phyloP scores from a whole-genome alignment of 352 stramenopile genomes.

The Nothophytophthora sp. region DNA sequence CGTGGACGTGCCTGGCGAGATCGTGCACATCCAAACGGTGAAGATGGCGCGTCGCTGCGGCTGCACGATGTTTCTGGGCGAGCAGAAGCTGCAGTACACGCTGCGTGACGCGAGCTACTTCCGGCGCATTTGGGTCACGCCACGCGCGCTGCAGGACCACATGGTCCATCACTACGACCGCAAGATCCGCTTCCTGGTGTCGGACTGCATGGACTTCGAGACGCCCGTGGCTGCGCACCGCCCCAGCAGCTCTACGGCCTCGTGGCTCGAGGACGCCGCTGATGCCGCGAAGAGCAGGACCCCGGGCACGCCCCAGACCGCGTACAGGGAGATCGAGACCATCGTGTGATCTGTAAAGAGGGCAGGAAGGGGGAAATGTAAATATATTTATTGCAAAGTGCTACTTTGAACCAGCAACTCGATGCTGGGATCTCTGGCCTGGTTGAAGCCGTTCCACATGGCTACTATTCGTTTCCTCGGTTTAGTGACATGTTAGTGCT shows the following conservation, averaged over 20 bases:
- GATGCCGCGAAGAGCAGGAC: constrained; percentile 9
- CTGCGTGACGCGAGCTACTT: constrained; percentile 69
- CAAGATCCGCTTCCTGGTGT: constrained; percentile 58
- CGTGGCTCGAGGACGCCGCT: constrained; percentile 30
- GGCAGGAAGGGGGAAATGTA: neutral
- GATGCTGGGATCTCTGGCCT: no score
- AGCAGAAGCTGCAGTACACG: constrained; percentile 75
- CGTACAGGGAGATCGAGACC: constrained; percentile 38
- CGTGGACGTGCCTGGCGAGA: constrained; percentile 69
- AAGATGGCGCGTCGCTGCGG: constrained; percentile 55
- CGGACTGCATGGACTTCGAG: constrained; percentile 58
- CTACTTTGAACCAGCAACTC: no score
- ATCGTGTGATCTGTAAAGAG: constrained; percentile 28
- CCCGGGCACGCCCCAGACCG: constrained; percentile 14
- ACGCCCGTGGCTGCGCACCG: constrained; percentile 28
- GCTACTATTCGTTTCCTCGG: no score
- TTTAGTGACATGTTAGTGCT: no score
- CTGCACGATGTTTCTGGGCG: constrained; percentile 64
- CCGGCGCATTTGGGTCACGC: constrained; percentile 65
- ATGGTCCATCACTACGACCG: constrained; percentile 87
- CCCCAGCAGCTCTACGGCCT: constrained; percentile 18
- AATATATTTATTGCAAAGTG: neutral
- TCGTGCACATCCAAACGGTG: constrained; percentile 69
- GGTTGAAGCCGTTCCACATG: no score
- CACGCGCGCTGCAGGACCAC: constrained; percentile 65